Base-by-base conservation (phyloP, 202 grass and related monocot species). In the Bolboschoenoplectus hybrid region DNA sequence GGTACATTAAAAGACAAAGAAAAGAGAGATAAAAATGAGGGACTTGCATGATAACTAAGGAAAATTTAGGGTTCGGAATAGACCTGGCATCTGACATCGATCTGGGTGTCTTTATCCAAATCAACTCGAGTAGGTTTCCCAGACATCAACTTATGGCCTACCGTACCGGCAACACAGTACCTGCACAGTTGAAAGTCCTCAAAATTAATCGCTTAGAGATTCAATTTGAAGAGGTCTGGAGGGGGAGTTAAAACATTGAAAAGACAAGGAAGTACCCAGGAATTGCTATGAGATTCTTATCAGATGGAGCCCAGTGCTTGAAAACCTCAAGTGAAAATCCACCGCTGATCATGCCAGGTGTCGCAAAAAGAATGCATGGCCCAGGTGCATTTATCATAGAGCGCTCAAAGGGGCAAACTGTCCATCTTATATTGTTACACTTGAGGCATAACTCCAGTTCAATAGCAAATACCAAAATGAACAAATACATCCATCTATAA, bases 251-350 rank as follows among this genome's bases (percentile, higher is more conserved):
- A 85, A 63, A 51, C 9, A 46, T 62, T 85, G 36, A 50, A 6
- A 84, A 57, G 50, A 70, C 46, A 56, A 81, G 7, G 5, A 40
- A 44, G 40, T 98, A 98, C 97, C 97, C 93, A 68, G 97, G 91
- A 87, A 98, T 89, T 85, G 97, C 88, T 79, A 98, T 83, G 40
- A 98, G 70, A 81, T 98, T 98, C 85, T 87, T 90, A 47, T 94
- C 89, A 90, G 89, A 96, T 70, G 97, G 90, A 14, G 97, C 97
- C 97, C 97, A 98, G 80, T 91, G 94, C 83, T 98, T 98, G 85
- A 98, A 98, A 12, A 89, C 90, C 65, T 98, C 97, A 82, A 98
- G 91, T 26, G 97, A 98, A 92, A 98, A 98, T 85, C 93, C 97
- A 65, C 97, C 97, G 16, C 84, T 89, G 76, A 98, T 92, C 97